A percentile compares a stretch with the other conserved stretches of the same genome.
Conservation (phyloP, 495 filamentous ascomycete genomes). For the Penicillium silybi region DNA sequence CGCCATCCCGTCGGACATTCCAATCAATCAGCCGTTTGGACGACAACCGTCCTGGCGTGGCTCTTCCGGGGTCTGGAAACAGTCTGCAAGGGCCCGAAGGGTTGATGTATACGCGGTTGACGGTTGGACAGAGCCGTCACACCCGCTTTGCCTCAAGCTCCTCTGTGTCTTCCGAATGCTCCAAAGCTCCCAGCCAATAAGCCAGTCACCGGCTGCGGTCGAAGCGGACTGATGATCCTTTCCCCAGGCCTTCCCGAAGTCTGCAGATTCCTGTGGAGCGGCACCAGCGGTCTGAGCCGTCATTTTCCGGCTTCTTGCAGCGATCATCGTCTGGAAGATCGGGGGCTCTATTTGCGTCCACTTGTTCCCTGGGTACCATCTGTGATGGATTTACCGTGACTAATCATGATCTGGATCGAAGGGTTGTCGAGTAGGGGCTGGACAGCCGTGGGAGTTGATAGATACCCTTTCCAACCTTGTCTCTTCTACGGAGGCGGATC, state of each 20-base stretch:
- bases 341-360: neutral
- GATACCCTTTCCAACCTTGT: neutral
- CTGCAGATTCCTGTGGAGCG: slow-evolving; percentile 20
- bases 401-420: slow-evolving; percentile 1
- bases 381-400: slow-evolving; percentile 1
- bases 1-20: slow-evolving; percentile 31
- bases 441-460: neutral
- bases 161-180: neutral
- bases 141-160: slow-evolving; percentile 7
- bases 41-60: slow-evolving; percentile 16
- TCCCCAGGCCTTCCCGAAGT: slow-evolving; percentile 9
- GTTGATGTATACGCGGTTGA: slow-evolving; percentile 32
- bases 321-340: slow-evolving; percentile 8
- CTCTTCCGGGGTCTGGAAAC: slow-evolving; percentile 15
- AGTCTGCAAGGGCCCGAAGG: slow-evolving; percentile 39
- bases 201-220: neutral
- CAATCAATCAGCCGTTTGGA: slow-evolving; percentile 25
- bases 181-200: neutral
- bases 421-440: neutral
- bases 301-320: slow-evolving; percentile 24
- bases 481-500: neutral
- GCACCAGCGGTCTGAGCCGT: slow-evolving; percentile 28
- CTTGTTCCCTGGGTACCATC: slow-evolving; percentile 1
- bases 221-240: slow-evolving; percentile 12
- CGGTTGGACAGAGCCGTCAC: slow-evolving; percentile 24